These are phyloP conservation scores for Komagataella phaffii DNA, from an alignment of 805 yeast genomes.

Conservation along the genomic window DNA sequence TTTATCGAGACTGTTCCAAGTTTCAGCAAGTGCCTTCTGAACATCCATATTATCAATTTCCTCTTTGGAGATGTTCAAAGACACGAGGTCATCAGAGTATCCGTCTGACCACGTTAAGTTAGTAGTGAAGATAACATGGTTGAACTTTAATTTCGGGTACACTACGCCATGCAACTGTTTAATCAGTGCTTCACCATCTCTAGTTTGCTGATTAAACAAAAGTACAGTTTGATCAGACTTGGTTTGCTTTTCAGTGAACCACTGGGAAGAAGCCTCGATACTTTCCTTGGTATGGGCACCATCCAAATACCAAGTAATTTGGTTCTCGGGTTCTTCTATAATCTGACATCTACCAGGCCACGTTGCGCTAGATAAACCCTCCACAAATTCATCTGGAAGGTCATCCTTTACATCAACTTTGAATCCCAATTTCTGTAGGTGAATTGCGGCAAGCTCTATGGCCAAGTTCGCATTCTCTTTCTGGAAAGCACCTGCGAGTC, in stretches of 20 bases:
- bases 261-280: conserved; percentile 62
- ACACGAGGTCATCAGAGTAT: conserved; percentile 72
- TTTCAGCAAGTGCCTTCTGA: conserved; percentile 59
- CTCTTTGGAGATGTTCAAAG: conserved; percentile 71
- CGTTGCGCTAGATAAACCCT: conserved; percentile 51
- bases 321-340: conserved; percentile 27
- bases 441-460: conserved; percentile 49
- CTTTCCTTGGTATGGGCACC: conserved; percentile 96
- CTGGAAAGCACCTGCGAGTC: conserved; percentile 81
- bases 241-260: conserved; percentile 39
- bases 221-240: conserved; percentile 30
- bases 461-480: conserved; percentile 81
- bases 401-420: conserved; percentile 5
- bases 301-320: conserved; percentile 71
- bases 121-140: conserved; percentile 75
- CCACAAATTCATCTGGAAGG: conserved; percentile 34
- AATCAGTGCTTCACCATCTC: conserved; percentile 66
- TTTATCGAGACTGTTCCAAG: conserved; percentile 49
- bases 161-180: conserved; percentile 33
- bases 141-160: conserved; percentile 33
- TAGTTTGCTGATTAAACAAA: conserved; percentile 86
- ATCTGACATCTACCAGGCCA: conserved; percentile 98
- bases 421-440: conserved; percentile 34
- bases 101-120: conserved; percentile 88
- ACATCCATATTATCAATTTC: conserved; percentile 70